Base-by-base conservation (phyloP, 495 filamentous ascomycete genomes). In the Neurospora africana region DNA sequence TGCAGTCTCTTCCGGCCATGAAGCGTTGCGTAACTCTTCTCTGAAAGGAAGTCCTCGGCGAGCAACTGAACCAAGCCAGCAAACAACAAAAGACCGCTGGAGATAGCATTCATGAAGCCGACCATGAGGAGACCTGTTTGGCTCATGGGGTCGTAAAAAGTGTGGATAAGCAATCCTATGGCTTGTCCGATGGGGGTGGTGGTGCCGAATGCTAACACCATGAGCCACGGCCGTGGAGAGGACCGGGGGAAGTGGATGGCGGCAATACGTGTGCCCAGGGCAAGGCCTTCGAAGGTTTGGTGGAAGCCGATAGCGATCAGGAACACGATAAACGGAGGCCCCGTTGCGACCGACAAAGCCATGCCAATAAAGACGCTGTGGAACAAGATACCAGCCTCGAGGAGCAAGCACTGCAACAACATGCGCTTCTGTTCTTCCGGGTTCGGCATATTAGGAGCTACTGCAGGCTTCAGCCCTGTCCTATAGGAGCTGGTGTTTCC, bases 141-240 rank as follows among this genome's bases (percentile, higher is more conserved):
- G 75, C 90, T 93, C 40, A 86, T 85, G 23, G 95, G 95, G 74
- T 95, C 92, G 78, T 97, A 98, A 35, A 97, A 81, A 37, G 88
- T 89, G 79, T 97, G 93, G 21, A 97, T 86, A 27, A 89, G 82
- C 10, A 98, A 83, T 0, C 95, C 95, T 68, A 97, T 91, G 3
- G 93, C 93, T 78, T 98, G 95, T 15, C 95, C 95, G 43, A 97
- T 82, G 2, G 95, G 95, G 2, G 95, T 97, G 2, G 95, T 98
- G 53, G 90, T 88, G 33, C 95, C 95, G 76, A 96, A 98, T 4
- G 95, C 93, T 9, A 95, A 83, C 5, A 91, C 92, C 95, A 98
- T 98, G n/a, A 97, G 85, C 94, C 94, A 97, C 13, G 95, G 95
- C 83, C 78, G 86, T 80, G 77, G 81, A 68, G 74, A 84, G 27